phyloP scores from a whole-genome alignment of 441 rosid genomes.

The Biscutella auriculata region DNA sequence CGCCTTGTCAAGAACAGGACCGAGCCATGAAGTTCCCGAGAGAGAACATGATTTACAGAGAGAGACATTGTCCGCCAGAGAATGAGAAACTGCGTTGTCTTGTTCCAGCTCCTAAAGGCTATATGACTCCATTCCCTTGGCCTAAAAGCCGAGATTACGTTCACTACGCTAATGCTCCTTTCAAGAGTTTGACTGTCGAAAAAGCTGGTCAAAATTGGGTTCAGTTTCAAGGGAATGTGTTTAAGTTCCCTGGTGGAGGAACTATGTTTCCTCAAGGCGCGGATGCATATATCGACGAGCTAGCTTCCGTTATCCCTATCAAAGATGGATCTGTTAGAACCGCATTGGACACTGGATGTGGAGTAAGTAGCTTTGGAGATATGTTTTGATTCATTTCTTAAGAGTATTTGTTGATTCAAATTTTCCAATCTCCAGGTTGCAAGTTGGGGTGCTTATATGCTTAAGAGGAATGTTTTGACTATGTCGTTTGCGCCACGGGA shows the following conservation, averaged over 20 bases:
- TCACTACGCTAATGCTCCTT: slow-evolving; percentile 93
- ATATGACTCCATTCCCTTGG: slow-evolving; percentile 92
- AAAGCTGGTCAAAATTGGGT: slow-evolving; percentile 99
- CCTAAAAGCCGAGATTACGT: slow-evolving; percentile 96
- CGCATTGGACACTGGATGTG: slow-evolving; percentile 94
- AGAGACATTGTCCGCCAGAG: slow-evolving; percentile 76
- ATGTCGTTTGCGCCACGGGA: slow-evolving; percentile 99
- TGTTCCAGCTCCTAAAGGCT: slow-evolving; percentile 85
- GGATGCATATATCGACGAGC: slow-evolving; percentile 80
- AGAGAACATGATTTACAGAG: slow-evolving; percentile 78
- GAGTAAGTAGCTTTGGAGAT: too few relatives aligned
- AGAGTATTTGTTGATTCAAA: not conserved
- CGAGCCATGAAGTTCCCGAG: slow-evolving; percentile 97
- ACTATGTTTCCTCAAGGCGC: slow-evolving; percentile 99
- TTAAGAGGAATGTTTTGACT: slow-evolving; percentile 82
- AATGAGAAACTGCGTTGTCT: slow-evolving; percentile 66
- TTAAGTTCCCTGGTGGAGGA: slow-evolving; percentile 96
- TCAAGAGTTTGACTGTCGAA: slow-evolving; percentile 92
- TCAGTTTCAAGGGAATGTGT: slow-evolving; percentile 86
- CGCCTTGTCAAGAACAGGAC: slow-evolving; percentile 91
- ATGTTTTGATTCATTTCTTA: slow-evolving; percentile 1
- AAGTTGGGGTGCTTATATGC: slow-evolving; percentile 97
- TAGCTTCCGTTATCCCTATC: slow-evolving; percentile 83
- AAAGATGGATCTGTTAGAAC: slow-evolving; percentile 87
- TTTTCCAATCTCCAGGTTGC: too few relatives aligned